These are phyloP conservation scores for Zygosaccharomyces bailii DNA, from an alignment of 805 yeast species.

Conservation along the genomic window DNA sequence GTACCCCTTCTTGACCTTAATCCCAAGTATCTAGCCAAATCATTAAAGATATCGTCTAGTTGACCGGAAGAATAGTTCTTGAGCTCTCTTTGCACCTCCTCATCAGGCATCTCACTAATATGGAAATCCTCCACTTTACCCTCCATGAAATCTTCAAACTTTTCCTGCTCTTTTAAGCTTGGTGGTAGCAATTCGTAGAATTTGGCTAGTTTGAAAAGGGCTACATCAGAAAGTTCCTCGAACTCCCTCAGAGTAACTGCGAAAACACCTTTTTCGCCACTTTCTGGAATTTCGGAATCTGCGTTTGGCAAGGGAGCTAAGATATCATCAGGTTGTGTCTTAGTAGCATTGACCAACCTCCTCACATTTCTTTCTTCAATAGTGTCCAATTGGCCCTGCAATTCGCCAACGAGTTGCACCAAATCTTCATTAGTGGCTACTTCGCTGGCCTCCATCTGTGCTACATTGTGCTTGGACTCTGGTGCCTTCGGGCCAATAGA, in stretches of 20 bases:
- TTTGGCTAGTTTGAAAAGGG: slow-evolving; percentile 53
- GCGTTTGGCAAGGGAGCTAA: slow-evolving; percentile 71
- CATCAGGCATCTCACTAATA: slow-evolving; percentile 35
- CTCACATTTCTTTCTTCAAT: slow-evolving; percentile 74
- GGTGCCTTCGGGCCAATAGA: slow-evolving; percentile 21
- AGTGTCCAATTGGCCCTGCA: slow-evolving; percentile 80
- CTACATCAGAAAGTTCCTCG: slow-evolving; percentile 42
- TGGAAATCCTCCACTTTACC: slow-evolving; percentile 46
- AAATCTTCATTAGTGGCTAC: slow-evolving; percentile 79
- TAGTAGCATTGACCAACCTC: slow-evolving; percentile 62
- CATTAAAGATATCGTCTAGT: slow-evolving; percentile 53
- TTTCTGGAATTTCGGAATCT: slow-evolving; percentile 69
- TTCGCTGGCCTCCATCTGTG: slow-evolving; percentile 47
- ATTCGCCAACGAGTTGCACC: slow-evolving; percentile 80
- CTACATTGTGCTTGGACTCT: slow-evolving; percentile 15
- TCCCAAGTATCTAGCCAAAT: slow-evolving; percentile 68
- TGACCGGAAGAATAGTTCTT: slow-evolving; percentile 43
- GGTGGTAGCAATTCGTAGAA: slow-evolving; percentile 80
- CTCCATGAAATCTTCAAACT: slow-evolving; percentile 48
- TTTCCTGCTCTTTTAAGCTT: slow-evolving; percentile 50
- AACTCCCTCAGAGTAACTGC: slow-evolving; percentile 61
- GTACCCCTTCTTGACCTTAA: slow-evolving; percentile 50
- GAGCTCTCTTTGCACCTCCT: slow-evolving; percentile 31
- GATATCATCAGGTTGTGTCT: slow-evolving; percentile 39
- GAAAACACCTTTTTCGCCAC: slow-evolving; percentile 37